Conservation (phyloP, 2,329 filamentous ascomycete genomes). For the Aspergillus sp. region DNA sequence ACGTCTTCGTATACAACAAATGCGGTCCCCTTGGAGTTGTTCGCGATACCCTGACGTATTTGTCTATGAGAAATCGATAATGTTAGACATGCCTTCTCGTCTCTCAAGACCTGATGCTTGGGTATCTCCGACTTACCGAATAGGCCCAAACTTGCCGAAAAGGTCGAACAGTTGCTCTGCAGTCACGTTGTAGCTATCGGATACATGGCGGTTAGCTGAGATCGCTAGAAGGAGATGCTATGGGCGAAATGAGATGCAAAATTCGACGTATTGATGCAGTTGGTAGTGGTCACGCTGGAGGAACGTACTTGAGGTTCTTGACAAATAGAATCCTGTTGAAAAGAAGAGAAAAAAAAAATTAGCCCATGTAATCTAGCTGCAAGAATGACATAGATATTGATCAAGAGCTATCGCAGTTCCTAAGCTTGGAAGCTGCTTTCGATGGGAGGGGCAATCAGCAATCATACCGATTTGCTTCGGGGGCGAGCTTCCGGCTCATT, state of each 20-base stretch:
- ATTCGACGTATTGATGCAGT: neutral
- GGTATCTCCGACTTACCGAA: conserved; percentile 59
- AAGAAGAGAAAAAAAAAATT: neutral
- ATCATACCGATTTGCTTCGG: conserved; percentile 95
- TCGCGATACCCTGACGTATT: conserved; percentile 96
- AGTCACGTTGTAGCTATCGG: conserved; percentile 87
- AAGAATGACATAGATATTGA: neutral
- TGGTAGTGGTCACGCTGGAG: conserved; percentile 4
- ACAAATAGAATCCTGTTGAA: conserved; percentile 88
- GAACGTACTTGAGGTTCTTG: conserved; percentile 89
- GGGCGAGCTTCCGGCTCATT: conserved; percentile 72
- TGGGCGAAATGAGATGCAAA: neutral
- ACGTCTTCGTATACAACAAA: conserved; percentile 99
- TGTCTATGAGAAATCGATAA: conserved; percentile 54
- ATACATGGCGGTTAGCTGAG: conserved; percentile 8
- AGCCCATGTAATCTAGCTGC: neutral
- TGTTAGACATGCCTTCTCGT: conserved; percentile 2
- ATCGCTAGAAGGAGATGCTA: too few relatives aligned
- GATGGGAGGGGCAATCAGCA: conserved; percentile 20
- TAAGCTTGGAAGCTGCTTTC: conserved; percentile 10
- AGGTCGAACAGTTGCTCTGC: conserved; percentile 97
- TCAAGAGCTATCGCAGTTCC: neutral
- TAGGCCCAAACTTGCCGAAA: conserved; percentile 94
- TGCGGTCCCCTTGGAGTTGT: conserved; percentile 94
- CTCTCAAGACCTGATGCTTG: conserved; percentile 3